Conservation (phyloP, 225 moss, liverwort and hornwort species). For the Rhytidiadelphus loreus region DNA sequence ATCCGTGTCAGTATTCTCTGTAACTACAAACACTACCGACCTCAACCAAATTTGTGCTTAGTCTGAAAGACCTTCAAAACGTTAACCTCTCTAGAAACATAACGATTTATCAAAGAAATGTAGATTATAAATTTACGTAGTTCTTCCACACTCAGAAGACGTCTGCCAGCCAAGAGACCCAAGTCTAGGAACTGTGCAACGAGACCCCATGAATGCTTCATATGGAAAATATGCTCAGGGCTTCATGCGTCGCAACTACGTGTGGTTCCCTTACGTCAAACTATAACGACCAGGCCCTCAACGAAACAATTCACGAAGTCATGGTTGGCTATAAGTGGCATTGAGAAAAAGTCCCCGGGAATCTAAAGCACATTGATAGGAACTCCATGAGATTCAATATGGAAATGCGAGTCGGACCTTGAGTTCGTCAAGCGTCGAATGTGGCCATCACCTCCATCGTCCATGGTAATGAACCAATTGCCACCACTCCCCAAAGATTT, state of each 20-base stretch:
- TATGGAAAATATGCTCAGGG: not conserved
- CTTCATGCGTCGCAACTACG: not conserved
- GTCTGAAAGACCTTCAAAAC: not conserved
- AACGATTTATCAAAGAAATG: not conserved
- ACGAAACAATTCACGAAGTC: not conserved
- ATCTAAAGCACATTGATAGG: not conserved
- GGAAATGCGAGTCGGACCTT: slow-evolving; percentile 6
- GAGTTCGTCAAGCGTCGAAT: not conserved
- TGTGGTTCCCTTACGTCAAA: not conserved
- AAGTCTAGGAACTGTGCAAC: not conserved
- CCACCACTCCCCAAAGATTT: slow-evolving; percentile 25
- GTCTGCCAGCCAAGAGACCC: not conserved
- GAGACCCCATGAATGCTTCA: not conserved
- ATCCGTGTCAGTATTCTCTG: not conserved
- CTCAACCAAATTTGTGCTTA: not conserved
- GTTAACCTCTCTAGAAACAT: not conserved
- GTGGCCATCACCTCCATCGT: slow-evolving; percentile 24
- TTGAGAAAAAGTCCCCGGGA: not conserved
- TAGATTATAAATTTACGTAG: not conserved
- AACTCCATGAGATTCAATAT: not conserved
- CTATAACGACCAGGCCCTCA: not conserved
- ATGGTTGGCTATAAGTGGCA: not conserved
- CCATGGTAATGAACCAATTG: slow-evolving; percentile 33
- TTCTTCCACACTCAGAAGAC: not conserved
- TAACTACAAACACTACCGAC: not conserved